Base-by-base conservation (phyloP, 2,329 filamentous ascomycete genomes). In the Ophiostoma perfectum region DNA sequence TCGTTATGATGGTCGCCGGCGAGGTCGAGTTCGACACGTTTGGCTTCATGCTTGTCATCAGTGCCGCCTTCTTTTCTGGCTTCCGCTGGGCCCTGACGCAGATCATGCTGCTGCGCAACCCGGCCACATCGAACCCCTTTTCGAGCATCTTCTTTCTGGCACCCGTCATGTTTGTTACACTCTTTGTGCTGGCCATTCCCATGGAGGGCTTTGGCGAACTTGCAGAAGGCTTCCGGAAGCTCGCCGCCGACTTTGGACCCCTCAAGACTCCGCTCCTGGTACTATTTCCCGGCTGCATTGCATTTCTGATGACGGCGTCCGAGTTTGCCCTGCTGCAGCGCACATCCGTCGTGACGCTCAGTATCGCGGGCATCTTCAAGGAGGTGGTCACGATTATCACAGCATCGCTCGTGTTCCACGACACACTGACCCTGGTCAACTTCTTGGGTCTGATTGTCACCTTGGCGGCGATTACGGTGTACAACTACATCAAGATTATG, bases 1-100 rank as follows among this genome's bases (percentile, higher is more conserved):
- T 99, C 8, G 84, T 99, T 71, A 96, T 98, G 88, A 99, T 99
- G 95, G 95, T 98, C 0, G 92, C 93, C 5, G 95, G 94, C 70
- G 95, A 99, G 79, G 89, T 96, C 49, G 88, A 92, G 65, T 99
- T 99, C 79, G 88, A 93, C 74, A 83, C 90, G 0, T 83, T 92
- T 42, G 95, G 95, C 58, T 99, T 99, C 78, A 79, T 92, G 64
- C 89, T 99, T 72, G 91, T 98, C 79, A 98, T 99, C 78, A 88
- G 90, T 0, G 93, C 95, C 12, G 92, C 93, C 66, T 95, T 96
- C 80, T 97, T 97, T 77, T 97, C 93, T 1, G 95, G 95, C 67
- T 97, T 99, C 81, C 90, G 95, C 74, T 99, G 95, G 95, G 92
- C 88, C n/a, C 81, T 99, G n/a, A 98, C 95, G 0, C 95, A 99